Percentiles rank a stretch among this genome's conserved stretches.
phyloP scores from a whole-genome alignment of 2,329 filamentous ascomycete genomes.

The Cladorrhinum sp. region DNA sequence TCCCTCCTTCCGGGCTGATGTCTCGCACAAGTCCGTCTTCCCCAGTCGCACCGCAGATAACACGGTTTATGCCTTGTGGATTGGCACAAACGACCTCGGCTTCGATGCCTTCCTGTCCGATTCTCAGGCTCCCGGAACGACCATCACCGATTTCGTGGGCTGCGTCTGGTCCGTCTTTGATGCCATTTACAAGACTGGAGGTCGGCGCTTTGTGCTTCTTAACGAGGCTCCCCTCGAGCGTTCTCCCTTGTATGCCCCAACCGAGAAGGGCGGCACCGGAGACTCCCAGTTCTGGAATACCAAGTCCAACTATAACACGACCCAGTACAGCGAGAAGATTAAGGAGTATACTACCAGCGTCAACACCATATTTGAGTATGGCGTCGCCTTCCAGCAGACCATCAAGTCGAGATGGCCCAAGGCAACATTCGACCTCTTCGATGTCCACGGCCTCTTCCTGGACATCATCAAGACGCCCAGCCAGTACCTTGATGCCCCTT shows the following conservation, averaged over 20 bases:
- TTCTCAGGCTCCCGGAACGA: constrained; percentile 55
- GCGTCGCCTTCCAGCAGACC: constrained; percentile 44
- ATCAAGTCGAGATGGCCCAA: constrained; percentile 50
- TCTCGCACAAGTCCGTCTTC: constrained; percentile 42
- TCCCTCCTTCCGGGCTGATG: constrained; percentile 53
- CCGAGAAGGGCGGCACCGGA: constrained; percentile 40
- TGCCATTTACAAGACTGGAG: constrained; percentile 62
- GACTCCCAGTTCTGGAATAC: constrained; percentile 46
- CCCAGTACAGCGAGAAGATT: constrained; percentile 47
- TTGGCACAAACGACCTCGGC: constrained; percentile 78
- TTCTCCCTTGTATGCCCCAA: constrained; percentile 61
- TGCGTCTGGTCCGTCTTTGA: constrained; percentile 66
- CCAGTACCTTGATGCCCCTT: constrained; percentile 60
- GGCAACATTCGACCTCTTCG: constrained; percentile 62
- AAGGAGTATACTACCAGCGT: constrained; percentile 47
- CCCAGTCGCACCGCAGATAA: constrained; percentile 47
- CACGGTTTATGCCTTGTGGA: constrained; percentile 74
- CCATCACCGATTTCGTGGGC: constrained; percentile 61
- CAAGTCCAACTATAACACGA: constrained; percentile 46
- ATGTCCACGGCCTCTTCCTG: constrained; percentile 61
- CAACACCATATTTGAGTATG: constrained; percentile 49
- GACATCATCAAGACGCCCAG: constrained; percentile 63
- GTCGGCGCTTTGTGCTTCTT: constrained; percentile 67
- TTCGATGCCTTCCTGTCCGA: constrained; percentile 63
- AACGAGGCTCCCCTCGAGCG: constrained; percentile 66